Percentiles rank a stretch among this genome's conserved stretches.
Evolutionary conservation across 495 filamentous ascomycete species (phyloP).

Genomic region (Podospora comata): DNA sequence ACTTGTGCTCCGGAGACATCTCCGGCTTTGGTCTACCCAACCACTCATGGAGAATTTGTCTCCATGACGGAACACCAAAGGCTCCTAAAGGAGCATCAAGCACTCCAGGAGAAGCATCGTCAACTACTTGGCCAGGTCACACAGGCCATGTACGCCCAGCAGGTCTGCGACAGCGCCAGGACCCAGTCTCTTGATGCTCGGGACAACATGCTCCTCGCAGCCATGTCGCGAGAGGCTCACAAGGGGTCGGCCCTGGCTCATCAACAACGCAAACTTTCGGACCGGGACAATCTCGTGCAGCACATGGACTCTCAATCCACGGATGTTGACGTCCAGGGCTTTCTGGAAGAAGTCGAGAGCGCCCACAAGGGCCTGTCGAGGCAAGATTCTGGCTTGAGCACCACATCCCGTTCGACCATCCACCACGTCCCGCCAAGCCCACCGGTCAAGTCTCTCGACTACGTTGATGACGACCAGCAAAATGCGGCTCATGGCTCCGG

Average conservation of each 20-base stretch:
- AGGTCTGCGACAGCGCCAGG: conserved; percentile 6
- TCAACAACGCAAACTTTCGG: conserved; percentile 11
- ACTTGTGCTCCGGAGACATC: conserved; percentile 16
- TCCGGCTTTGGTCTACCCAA: not conserved
- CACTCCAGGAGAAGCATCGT: conserved; percentile 20
- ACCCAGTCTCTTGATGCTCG: not conserved
- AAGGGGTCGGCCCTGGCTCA: not conserved
- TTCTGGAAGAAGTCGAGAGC: conserved; percentile 34
- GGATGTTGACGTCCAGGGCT: conserved; percentile 30
- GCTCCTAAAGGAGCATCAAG: conserved; percentile 24
- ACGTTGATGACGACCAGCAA: not conserved
- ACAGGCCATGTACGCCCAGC: conserved; percentile 15
- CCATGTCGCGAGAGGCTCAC: not conserved
- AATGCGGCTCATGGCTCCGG: not conserved
- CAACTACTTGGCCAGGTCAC: conserved; percentile 24
- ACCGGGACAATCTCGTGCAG: conserved; percentile 28
- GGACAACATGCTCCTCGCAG: conserved; percentile 6
- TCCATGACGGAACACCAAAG: conserved; percentile 19
- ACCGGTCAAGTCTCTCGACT: conserved; percentile 14
- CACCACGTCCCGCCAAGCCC: conserved; percentile 33
- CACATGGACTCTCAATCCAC: conserved; percentile 33
- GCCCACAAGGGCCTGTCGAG: conserved; percentile 26
- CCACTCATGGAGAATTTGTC: conserved; percentile 9
- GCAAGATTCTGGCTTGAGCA: conserved; percentile 28
- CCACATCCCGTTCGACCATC: conserved; percentile 26